Evolutionary conservation across 495 filamentous ascomycete species (phyloP), one percentile per base, ranked within the genome.

Genomic region (Xylaria longipes): DNA sequence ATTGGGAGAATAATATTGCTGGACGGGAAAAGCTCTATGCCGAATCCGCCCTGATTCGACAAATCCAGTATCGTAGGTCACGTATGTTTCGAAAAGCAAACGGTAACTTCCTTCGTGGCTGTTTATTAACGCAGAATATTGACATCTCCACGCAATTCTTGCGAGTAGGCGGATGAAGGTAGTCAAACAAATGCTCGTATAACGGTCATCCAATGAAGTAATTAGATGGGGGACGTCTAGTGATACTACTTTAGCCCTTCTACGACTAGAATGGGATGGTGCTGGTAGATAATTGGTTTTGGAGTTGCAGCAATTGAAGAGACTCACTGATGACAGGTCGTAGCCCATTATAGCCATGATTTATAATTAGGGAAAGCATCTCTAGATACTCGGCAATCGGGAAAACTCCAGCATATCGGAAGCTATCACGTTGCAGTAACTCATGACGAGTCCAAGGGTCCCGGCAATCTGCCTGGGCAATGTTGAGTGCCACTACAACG

Each of bases 261-360:
- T 22, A 39, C 15, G 33, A 22, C n/a, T 12, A 35, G 52, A 37
- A 61, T 33, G 5, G 5, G 6, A 8, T 33, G 54, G 12, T 14
- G 33, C 35, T 14, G 7, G 20, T 39, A 37, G 2, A 22, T 20
- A 12, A 39, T 27, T 31, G n/a, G 37, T 11, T 62, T 62, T 29
- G 15, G 50, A 25, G 17, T 61, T 25, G 29, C 11, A 25, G 5
- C 2, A 25, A 65, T 22, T 5, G 9, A n/a, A 20, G 15, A 65
- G 15, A 50, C 63, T 50, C 27, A 65, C 63, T 65, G 45, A 65
- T 15, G 20, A 65, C 39, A 50, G 61, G 39, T 46, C 41, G 22
- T 60, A 7, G 11, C 0, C 9, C 43, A 35, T 52, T 31, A 27
- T 20, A 1, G 22, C 3, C 9, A 25, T 17, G 0, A 4, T 33